A percentile compares a stretch with the other conserved stretches of the same genome.
phyloP scores from a whole-genome alignment of 768 basidiomycete genomes.

The Boletus patriciae region DNA sequence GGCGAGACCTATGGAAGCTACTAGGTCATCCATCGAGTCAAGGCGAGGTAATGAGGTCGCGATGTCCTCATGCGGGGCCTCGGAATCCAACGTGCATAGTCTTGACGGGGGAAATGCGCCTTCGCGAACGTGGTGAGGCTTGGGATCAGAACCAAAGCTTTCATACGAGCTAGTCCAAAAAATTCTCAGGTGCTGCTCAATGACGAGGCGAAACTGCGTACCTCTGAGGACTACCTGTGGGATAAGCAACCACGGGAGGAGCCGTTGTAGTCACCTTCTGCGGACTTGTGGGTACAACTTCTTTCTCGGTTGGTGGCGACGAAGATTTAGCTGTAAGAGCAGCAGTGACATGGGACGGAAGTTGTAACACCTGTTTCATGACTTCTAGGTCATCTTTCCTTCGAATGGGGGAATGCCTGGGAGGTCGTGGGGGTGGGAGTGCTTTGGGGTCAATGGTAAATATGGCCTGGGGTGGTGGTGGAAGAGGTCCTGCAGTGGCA shows the following conservation, averaged over 20 bases:
- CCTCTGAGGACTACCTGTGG: slow-evolving; percentile 19
- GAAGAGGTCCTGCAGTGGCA: slow-evolving; percentile 71
- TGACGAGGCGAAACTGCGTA: slow-evolving; percentile 8
- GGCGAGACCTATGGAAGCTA: slow-evolving; percentile 38
- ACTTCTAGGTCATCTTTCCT: slow-evolving; percentile 51
- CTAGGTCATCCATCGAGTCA: slow-evolving; percentile 40
- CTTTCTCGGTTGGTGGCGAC: slow-evolving; percentile 19
- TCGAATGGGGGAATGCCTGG: slow-evolving; percentile 57
- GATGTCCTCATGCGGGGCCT: slow-evolving; percentile 19
- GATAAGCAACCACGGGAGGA: not conserved
- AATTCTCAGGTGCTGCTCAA: not conserved
- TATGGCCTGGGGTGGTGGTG: slow-evolving; percentile 62
- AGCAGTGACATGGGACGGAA: slow-evolving; percentile 55
- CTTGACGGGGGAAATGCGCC: slow-evolving; percentile 62
- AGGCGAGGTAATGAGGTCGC: slow-evolving; percentile 23
- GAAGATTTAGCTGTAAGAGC: slow-evolving; percentile 34
- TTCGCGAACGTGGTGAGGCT: slow-evolving; percentile 49
- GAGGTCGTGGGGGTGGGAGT: slow-evolving; percentile 59
- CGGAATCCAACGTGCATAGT: slow-evolving; percentile 28
- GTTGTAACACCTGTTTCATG: slow-evolving; percentile 58
- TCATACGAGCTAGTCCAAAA: slow-evolving; percentile 22
- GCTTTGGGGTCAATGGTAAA: slow-evolving; percentile 48
- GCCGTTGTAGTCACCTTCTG: slow-evolving; percentile 16
- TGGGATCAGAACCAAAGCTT: slow-evolving; percentile 17
- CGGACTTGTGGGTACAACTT: slow-evolving; percentile 29